Evolutionary conservation across 331 rosid genomes (phyloP), one percentile per base, ranked within the genome.

Genomic region (Acacia pycnantha): DNA sequence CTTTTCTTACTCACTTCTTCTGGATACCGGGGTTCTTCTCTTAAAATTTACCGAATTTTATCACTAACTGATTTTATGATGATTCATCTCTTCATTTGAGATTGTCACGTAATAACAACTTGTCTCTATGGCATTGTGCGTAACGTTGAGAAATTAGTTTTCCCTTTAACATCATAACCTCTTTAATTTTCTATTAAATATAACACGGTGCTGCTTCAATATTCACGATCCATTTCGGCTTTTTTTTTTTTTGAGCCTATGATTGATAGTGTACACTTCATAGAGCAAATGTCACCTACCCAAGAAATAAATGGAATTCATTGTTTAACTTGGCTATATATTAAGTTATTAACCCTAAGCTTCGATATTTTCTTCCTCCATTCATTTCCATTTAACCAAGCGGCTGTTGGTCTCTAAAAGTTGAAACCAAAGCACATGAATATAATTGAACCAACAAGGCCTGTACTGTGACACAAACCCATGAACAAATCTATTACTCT

Each of bases 51-150:
- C 72, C 40, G 26, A 1, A 33, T 16, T 33, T 35, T 4, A 37
- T 67, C 73, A 67, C 48, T 35, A 8, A 48, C 15, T 64, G 29
- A 9, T 15, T 43, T 21, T 37, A 19, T 67, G 27, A 67, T 67
- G 73, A 37, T 21, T 19, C 71, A 16, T 31, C 41, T 29, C 12
- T 6, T 14, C 46, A 3, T 15, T 54, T 37, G 29, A 18, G 51
- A 74, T 27, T 31, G 72, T 43, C 77, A 69, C 37, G 81, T 58
- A 44, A 70, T 27, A 59, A 80, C 37, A 46, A 24, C 12, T 19
- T 2, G 21, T 67, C 14, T 35, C 86, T 78, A 78, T 70, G 80
- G 64, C 88, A 86, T 78, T 80, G 74, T 50, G 78, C n/a, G 70
- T 83, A 56, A 56, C 77, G 54, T 56, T 77, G 54, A 76, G 65